Percentiles rank a stretch among this genome's conserved stretches.
These are phyloP conservation scores for Furcasterigmium furcatum DNA, from an alignment of 2,329 filamentous ascomycete species.

Conservation along the genomic window DNA sequence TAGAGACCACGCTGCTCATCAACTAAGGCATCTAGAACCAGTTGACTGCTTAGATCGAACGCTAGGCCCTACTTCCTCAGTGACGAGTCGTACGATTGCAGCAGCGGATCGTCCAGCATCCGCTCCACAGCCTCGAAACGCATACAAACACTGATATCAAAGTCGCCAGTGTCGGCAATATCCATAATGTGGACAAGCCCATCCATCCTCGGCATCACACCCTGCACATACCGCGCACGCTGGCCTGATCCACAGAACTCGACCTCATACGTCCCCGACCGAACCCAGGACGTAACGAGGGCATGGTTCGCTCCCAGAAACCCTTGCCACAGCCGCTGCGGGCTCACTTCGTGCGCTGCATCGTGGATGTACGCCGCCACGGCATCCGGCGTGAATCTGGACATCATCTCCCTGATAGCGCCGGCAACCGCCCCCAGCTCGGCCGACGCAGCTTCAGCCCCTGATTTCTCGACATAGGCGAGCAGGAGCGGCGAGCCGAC, in stretches of 20 bases:
- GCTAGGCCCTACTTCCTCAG: too few relatives aligned
- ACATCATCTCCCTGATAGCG: conserved; percentile 29
- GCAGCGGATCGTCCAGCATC: conserved; percentile 19
- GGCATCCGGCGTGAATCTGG: conserved; percentile 29
- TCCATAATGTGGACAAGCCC: conserved; percentile 39
- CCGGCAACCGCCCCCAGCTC: conserved; percentile 18
- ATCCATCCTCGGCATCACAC: conserved; percentile 36
- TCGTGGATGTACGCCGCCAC: conserved; percentile 38
- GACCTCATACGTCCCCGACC: conserved; percentile 32
- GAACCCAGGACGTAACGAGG: conserved; percentile 40
- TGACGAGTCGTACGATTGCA: conserved; percentile 6
- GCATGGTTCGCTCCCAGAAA: conserved; percentile 39
- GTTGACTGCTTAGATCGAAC: too few relatives aligned
- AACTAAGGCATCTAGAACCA: too few relatives aligned
- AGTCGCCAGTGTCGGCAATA: conserved; percentile 20
- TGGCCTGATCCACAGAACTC: conserved; percentile 27
- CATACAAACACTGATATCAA: conserved; percentile 30
- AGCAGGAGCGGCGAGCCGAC: conserved; percentile 41
- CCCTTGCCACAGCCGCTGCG: conserved; percentile 44
- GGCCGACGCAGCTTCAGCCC: background rate
- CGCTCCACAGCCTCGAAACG: conserved; percentile 21
- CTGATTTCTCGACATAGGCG: conserved; percentile 24
- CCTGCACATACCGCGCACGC: conserved; percentile 32
- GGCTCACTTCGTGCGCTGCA: conserved; percentile 35
- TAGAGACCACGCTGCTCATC: too few relatives aligned